Base-by-base conservation (phyloP, 441 rosid species). In the Daphne laureola region DNA sequence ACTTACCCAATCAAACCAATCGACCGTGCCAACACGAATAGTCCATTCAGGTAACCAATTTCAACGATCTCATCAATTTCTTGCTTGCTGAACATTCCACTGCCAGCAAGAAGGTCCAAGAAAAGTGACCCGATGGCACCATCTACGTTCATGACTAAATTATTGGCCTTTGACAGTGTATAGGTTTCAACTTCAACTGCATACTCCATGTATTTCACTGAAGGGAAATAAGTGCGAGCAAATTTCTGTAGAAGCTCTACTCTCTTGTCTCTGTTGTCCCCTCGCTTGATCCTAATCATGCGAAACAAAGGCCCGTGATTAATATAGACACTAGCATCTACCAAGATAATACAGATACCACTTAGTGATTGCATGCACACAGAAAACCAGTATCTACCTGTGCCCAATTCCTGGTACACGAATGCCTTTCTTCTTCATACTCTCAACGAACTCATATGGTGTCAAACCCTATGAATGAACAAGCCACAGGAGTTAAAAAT, bases 381-480 rank as follows among this genome's bases (percentile, higher is more conserved):
- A 17, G 11, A 17, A 53, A 23, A 50, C 5, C 43, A 17, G 38
- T 41, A 6, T 15, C 8, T 69, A 78, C 89, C 89, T 82, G 61
- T 82, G 86, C 25, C 89, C 89, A 36, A 82, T 79, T 51, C 86
- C 86, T 27, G 89, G 89, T 49, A 82, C 89, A 6, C 89, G 83
- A 44, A 82, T 79, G 48, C 89, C 89, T 69, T 77, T 82, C 83
- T 79, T 82, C 72, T 82, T 82, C 89, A 82, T 79, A 57, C 74
- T 14, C 61, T 82, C 89, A 12, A 79, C 89, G 42, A 79, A 82
- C 69, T 82, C 89, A 14, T 82, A 79, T 16, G 86, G 69, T 42
- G 89, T 57, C 17, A 77, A 75, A 58, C 70, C 67, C 89, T 82
- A 61, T 21, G 53, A 21, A 36, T n/a, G 42, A 25, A 42, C 53